Evolutionary conservation across 1,284 basidiomycete species (phyloP), one percentile per base, ranked within the genome.

Genomic region (Austroboletus novae-zelandiae): DNA sequence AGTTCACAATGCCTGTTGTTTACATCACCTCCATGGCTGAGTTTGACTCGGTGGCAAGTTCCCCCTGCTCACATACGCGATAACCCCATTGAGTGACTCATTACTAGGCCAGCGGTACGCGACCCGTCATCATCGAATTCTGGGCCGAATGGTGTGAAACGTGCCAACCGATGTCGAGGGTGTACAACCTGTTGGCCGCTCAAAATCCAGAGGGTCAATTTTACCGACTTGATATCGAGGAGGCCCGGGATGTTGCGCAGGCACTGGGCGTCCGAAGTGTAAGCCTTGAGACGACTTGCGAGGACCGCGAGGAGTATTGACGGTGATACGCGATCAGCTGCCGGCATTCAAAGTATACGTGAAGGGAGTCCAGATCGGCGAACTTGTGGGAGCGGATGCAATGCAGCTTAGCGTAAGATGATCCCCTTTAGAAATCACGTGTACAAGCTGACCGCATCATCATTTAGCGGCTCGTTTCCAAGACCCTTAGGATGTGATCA

Each of bases 191-290:
- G 71, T 68, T 91, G 50, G 76, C 83, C 9, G 65, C 56, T 5
- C 70, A 77, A 58, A 61, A 60, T 40, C 63, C 17, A 52, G 40
- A 6, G 71, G 68, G 61, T 57, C 78, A 74, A 29, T 78, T 91
- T 70, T 90, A 84, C 79, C 94, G 94, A 74, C 86, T 94, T 60
- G 87, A 93, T 68, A 81, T 89, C 45, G 90, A 93, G 64, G 78
- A 71, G 40, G 77, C 76, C 46, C 57, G 64, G 11, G 72, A 77
- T 6, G 77, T 85, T 51, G 66, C 77, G 9, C 69, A 81, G 62
- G 86, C 87, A 68, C 81, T 86, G 51, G 82, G 80, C 47, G 81
- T 97, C 71, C 80, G 81, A 61, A 86, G 86, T 47, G 83, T 84
- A 62, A 55, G 81, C 73, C 13, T 43, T 45, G 9, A 25, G 27